phyloP scores from a whole-genome alignment of 208 protist species.

The Trypanosoma scelopori region DNA sequence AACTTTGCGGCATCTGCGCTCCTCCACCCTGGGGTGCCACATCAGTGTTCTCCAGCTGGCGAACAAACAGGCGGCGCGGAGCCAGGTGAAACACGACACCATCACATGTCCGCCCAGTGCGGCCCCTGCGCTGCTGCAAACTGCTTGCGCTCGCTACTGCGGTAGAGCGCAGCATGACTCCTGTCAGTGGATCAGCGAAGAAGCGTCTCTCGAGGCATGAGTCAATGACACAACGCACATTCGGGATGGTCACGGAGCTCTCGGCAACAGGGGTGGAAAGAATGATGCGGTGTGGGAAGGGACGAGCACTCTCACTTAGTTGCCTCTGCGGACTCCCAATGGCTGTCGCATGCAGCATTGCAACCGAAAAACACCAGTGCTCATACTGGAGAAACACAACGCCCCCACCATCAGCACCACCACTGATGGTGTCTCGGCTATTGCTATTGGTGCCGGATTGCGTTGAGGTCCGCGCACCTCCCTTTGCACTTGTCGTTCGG shows the following conservation, averaged over 20 bases:
- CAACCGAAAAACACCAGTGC: constrained; percentile 54
- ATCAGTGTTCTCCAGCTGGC: not conserved
- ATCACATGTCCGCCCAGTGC: constrained; percentile 66
- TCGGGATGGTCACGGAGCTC: constrained; percentile 79
- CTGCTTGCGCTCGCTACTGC: constrained; percentile 39
- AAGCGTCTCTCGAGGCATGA: constrained; percentile 55
- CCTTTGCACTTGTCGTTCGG: not conserved
- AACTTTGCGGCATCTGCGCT: not conserved
- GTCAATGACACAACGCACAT: constrained; percentile 68
- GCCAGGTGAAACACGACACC: constrained; percentile 72
- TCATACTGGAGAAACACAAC: constrained; percentile 46
- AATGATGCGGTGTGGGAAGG: constrained; percentile 49
- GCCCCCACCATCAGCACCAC: not conserved
- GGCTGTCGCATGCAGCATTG: constrained; percentile 55
- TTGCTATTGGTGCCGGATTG: not conserved
- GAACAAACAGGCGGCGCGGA: constrained; percentile 34
- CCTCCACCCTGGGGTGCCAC: not conserved
- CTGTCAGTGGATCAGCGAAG: constrained; percentile 49
- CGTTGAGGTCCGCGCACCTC: not conserved
- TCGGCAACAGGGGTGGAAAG: constrained; percentile 77
- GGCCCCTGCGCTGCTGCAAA: constrained; percentile 59
- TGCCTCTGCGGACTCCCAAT: constrained; percentile 68
- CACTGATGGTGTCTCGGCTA: not conserved
- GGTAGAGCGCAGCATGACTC: constrained; percentile 46
- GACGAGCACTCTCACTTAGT: constrained; percentile 34